phyloP scores from a whole-genome alignment of 2,329 filamentous ascomycete species.

The Apiospora saccharicola region DNA sequence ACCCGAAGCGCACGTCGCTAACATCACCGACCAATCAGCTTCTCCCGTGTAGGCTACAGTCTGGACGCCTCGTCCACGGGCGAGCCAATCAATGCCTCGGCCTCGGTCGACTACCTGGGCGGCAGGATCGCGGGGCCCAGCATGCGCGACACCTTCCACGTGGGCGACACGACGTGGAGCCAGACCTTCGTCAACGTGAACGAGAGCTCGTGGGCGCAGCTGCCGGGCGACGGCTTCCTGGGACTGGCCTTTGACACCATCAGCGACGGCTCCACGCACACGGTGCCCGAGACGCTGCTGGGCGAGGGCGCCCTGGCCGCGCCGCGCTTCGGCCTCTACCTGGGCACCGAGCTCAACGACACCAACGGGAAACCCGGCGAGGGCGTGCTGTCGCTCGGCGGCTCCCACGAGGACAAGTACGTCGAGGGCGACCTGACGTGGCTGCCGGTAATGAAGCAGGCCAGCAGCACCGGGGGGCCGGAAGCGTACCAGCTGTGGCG shows the following conservation, averaged over 20 bases:
- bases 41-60: constrained; percentile 40
- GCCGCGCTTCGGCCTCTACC: constrained; percentile 44
- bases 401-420: constrained; percentile 42
- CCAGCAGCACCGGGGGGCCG: neutral
- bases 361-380: constrained; percentile 33
- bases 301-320: constrained; percentile 39
- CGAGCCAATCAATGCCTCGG: constrained; percentile 32
- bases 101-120: constrained; percentile 42
- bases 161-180: constrained; percentile 35
- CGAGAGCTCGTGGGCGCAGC: constrained; percentile 38
- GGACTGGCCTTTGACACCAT: constrained; percentile 45
- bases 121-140: constrained; percentile 37
- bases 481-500: constrained; percentile 44
- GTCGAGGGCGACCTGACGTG: constrained; percentile 36
- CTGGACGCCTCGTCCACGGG: constrained; percentile 38
- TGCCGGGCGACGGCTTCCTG: constrained; percentile 45
- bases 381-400: constrained; percentile 44
- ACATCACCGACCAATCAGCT: constrained; percentile 12
- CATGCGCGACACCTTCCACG: constrained; percentile 39
- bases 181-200: constrained; percentile 42
- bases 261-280: constrained; percentile 38
- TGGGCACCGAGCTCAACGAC: constrained; percentile 34
- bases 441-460: constrained; percentile 30
- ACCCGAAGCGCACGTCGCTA: neutral
- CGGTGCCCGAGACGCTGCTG: constrained; percentile 45